Evolutionary conservation across 768 basidiomycete genomes (phyloP), one percentile per base, ranked within the genome.

Genomic region (Termitomyces eurrhizus): DNA sequence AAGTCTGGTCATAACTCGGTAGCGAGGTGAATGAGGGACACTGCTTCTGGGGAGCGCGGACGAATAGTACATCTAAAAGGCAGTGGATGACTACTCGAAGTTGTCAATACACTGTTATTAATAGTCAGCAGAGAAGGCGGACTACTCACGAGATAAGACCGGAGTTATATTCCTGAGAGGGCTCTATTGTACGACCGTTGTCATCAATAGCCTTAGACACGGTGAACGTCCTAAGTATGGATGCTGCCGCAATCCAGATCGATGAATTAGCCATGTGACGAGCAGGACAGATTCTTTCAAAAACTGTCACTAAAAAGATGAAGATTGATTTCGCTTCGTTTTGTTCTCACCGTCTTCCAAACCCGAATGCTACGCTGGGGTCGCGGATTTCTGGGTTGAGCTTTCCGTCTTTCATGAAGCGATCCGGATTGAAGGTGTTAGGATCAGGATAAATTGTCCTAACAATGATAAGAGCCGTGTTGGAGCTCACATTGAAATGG

Each of bases 391-490:
- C 59, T 7, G 46, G 57, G 14, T 65, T 60, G 33, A 65, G 44
- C 33, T 70, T 67, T 2, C 64, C 33, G 54, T 70, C 57, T 65
- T 77, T 63, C 67, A 73, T 49, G 60, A 74, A 79, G 7, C 78
- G 66, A n/a, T 75, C 78, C 4, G 76, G 78, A 11, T 66, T 64
- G 65, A 78, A 78, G 11, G 5, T 48, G 0, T 66, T 53, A 3
- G 76, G 72, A 3, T 74, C 64, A 4, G 72, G 69, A 58, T 77
- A 78, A 26, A 64, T 64, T 9, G 55, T 35, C 24, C 55, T 56
- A 12, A 6, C 7, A 35, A 46, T 21, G 4, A 5, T 24, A 14
- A 35, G n/a, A 35, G 8, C 12, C 8, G 16, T 7, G 21, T 44
- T 12, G 16, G 5, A 56, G 11, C n/a, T 16, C 44, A 32, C 4